Evolutionary conservation across 768 basidiomycete species (phyloP), one percentile per base, ranked within the genome.

Genomic region (Cantharellus cinnabarinus): DNA sequence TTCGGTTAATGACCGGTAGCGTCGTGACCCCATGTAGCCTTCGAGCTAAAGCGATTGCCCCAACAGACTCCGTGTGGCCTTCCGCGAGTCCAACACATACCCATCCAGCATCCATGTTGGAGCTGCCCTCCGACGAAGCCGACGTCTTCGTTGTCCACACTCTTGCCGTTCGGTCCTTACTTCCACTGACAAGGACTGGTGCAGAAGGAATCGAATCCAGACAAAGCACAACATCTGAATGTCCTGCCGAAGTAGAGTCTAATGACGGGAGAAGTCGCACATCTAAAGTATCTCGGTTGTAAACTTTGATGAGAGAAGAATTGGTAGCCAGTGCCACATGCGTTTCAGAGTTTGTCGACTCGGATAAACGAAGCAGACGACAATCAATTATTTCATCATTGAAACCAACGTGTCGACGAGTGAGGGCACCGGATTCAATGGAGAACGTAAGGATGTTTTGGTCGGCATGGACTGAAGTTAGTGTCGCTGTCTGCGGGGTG

Each of bases 381-480:
- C 82, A 79, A 65, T 98, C 95, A 56, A 97, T 85, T 64, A 98
- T 91, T 70, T 98, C 94, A 70, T 99, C 95, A 69, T 98, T 98
- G 76, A 85, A 99, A 0, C 95, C 95, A 65, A 98, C 82, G 64
- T 98, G 71, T 65, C 97, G 94, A 15, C 86, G 83, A 2, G 76
- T 73, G 35, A 87, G 71, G 4, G 76, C 72, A 40, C 76, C 76
- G 1, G 79, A 78, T n/a, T 74, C 68, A 4, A 94, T 72, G 2
- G 88, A 90, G 69, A 91, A 82, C 71, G 89, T 89, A 53, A 91
- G 76, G 64, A 99, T 93, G 64, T 98, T 99, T 71, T 98, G 95
- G 69, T 99, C 94, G 34, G 88, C 90, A 68, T 94, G 93, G 14
- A 91, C 73, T 14, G 90, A 87, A 29, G 90, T 75, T 10, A 98